Base-by-base conservation (phyloP, 257 asterid genomes). In the Scutellaria barbata region DNA sequence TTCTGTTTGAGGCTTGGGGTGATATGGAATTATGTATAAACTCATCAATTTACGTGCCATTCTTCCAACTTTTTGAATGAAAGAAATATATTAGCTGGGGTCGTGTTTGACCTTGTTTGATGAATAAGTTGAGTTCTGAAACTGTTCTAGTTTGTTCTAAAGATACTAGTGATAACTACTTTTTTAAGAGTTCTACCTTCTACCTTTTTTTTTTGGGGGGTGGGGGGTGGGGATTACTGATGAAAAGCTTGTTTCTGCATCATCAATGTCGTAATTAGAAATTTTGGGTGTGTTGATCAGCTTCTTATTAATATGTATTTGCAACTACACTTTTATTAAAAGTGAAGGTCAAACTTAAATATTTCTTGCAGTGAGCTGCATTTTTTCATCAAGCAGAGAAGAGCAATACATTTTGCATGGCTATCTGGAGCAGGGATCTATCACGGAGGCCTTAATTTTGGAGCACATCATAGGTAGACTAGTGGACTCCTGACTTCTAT, bases 341-440 rank as follows among this genome's bases (percentile, higher is more conserved):
- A 46, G 69, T 51, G 63, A 63, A 73, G 42, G 30, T 59, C 62
- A 47, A 45, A 11, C 18, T 74, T 50, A 30, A 70, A 73, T 68
- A 45, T 71, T 80, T 78, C 74, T 77, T 85, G 90, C 92, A 95
- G 99, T 76, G 97, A 95, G 82, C 90, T 95, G 79, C 93, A 91
- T 84, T 95, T 89, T 86, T 95, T 88, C 80, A 88, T 95, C 54
- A 85, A 92, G 85, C 98, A 95, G 81, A 89, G 97, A 83, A 88
- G 99, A 83, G 91, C 99, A 69, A 82, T 78, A 43, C 92, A 95
- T 84, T 92, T 95, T 80, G 97, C 99, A 22, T 95, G 99, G 99
- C 93, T 95, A 74, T 95, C 99, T 54, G 99, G 99, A 76, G 98
- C 99, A 48, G 99, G 99, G 69, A 85, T 92, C 81, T 95, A 95